These are phyloP conservation scores for Kodamaea alishanica DNA, from an alignment of 1,139 yeast genomes.

Conservation along the genomic window DNA sequence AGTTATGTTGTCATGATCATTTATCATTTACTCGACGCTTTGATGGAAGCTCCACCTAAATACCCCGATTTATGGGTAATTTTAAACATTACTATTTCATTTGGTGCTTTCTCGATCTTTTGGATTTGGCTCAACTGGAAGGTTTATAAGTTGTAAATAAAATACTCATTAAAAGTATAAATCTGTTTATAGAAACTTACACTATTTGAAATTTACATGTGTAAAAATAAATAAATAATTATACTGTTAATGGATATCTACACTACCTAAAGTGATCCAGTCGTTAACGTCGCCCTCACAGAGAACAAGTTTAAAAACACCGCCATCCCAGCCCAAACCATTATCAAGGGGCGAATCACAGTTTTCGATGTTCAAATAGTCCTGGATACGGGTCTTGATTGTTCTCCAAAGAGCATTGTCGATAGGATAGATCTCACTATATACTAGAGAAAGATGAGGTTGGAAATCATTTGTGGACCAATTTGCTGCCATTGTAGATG, in stretches of 20 bases:
- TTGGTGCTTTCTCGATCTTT: conserved; percentile 69
- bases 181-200: not conserved
- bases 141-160: conserved; percentile 10
- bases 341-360: conserved; percentile 30
- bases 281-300: conserved; percentile 75
- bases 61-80: conserved; percentile 89
- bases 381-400: conserved; percentile 65
- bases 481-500: conserved; percentile 38
- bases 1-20: conserved; percentile 56
- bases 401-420: conserved; percentile 69
- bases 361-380: conserved; percentile 55
- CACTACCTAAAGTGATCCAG: conserved; percentile 68
- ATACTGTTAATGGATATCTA: conserved; percentile 33
- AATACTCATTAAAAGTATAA: not conserved
- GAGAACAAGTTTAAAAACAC: conserved; percentile 62
- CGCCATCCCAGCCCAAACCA: conserved; percentile 59
- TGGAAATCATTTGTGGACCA: conserved; percentile 61
- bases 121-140: conserved; percentile 62
- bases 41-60: conserved; percentile 48
- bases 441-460: conserved; percentile 74
- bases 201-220: not conserved
- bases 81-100: conserved; percentile 67
- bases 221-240: not conserved
- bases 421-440: conserved; percentile 63
- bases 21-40: conserved; percentile 54